These are phyloP conservation scores for Russula emetica DNA, from an alignment of 768 basidiomycete genomes.

Conservation along the genomic window DNA sequence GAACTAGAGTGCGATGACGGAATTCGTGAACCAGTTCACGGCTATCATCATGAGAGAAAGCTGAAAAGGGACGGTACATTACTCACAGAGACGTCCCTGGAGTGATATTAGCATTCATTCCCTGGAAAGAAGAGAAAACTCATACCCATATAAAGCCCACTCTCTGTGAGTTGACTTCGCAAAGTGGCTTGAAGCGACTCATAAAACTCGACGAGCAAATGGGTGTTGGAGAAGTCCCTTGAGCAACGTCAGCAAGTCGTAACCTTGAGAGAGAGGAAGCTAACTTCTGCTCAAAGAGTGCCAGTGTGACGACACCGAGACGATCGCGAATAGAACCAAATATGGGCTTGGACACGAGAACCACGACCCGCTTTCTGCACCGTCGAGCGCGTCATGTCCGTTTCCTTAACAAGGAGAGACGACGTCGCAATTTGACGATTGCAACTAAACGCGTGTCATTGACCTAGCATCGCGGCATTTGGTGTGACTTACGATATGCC, in stretches of 20 bases:
- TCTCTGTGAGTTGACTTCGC: slow-evolving; percentile 80
- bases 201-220: slow-evolving; percentile 87
- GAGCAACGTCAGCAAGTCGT: slow-evolving; percentile 24
- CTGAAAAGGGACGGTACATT: slow-evolving; percentile 26
- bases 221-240: slow-evolving; percentile 83
- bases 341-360: slow-evolving; percentile 83
- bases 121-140: slow-evolving; percentile 4
- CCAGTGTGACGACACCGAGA: slow-evolving; percentile 88
- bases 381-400: slow-evolving; percentile 89
- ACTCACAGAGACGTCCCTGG: slow-evolving; percentile 64
- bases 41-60: slow-evolving; percentile 37
- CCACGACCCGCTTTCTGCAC: slow-evolving; percentile 98
- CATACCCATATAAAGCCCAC: slow-evolving; percentile 91
- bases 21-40: slow-evolving; percentile 92
- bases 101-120: slow-evolving; percentile 20
- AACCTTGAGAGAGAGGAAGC: background rate
- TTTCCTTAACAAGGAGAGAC: slow-evolving; percentile 67
- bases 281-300: slow-evolving; percentile 83
- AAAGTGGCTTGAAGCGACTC: slow-evolving; percentile 70
- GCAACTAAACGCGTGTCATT: slow-evolving; percentile 49
- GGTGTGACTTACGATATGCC: slow-evolving; percentile 77
- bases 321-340: slow-evolving; percentile 96
- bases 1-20: slow-evolving; percentile 83
- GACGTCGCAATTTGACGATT: slow-evolving; percentile 90
- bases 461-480: background rate